Base-by-base conservation (phyloP, 441 rosid genomes). In the Biscutella auriculata region DNA sequence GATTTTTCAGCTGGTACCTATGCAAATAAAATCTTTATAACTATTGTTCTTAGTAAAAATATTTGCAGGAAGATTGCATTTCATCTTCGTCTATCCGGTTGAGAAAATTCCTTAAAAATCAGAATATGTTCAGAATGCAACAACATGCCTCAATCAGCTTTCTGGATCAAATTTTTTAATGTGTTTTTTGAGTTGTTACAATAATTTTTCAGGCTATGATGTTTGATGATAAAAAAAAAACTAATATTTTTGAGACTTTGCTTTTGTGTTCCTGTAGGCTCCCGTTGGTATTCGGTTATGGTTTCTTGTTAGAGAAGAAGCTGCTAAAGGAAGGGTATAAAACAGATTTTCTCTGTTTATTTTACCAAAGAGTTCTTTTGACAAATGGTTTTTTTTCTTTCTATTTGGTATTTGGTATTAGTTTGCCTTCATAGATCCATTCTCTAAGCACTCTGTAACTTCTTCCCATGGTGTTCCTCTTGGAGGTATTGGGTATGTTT, bases 401-500 rank as follows among this genome's bases (percentile, higher is more conserved):
- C n/a, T n/a, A n/a, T n/a, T n/a, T n/a, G n/a, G n/a, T n/a, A n/a
- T n/a, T n/a, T n/a, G n/a, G n/a, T n/a, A n/a, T n/a, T n/a, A n/a
- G n/a, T n/a, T n/a, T n/a, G n/a, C 50, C 19, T 54, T 78, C 43
- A 77, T 86, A 1, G 60, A 88, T 71, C 97, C 97, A 33, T 88
- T 92, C 65, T 19, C 43, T 2, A 78, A 83, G 72, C 86, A 77
- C 30, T 6, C 27, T 67, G 55, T 70, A 10, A 67, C 92, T 19
- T 84, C 95, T 57, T 76, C 71, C 51, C 91, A 85, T 46, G 96
- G 86, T 5, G 53, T 84, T 76, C 98, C 98, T 21, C 78, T 91
- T 8, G 98, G 96, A 54, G 96, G 91, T 49, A 55, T 91, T 42
- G 96, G 98, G 98, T 88, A 73, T 32, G 81, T 60, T 56, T 59